Evolutionary conservation across 345 rosid species (phyloP).

Genomic region (Moringa oleifera): DNA sequence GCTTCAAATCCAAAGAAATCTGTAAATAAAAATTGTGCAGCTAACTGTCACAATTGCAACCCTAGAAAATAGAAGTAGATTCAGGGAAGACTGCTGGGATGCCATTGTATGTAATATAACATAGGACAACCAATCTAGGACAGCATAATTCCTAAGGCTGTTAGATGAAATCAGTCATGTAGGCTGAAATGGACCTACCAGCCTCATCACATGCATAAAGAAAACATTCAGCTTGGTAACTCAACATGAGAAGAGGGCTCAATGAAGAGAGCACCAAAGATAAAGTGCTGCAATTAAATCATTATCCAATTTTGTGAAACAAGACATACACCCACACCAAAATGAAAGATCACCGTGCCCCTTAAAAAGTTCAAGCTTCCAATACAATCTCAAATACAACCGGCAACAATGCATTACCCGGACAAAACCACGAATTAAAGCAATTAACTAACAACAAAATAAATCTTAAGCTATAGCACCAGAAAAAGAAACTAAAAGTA

Average conservation of each 20-base stretch:
- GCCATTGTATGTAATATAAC: too few relatives aligned
- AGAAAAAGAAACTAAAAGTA: background rate
- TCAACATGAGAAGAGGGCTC: background rate
- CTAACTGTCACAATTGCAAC: too few relatives aligned
- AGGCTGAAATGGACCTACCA: background rate
- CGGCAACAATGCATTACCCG: background rate
- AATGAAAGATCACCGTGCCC: background rate
- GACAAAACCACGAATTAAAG: background rate
- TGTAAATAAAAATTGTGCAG: too few relatives aligned
- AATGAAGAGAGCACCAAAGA: background rate
- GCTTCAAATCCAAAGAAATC: too few relatives aligned
- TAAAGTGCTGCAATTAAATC: too few relatives aligned
- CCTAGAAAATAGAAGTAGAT: too few relatives aligned
- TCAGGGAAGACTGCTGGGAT: background rate
- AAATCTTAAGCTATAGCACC: background rate
- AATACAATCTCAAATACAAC: background rate
- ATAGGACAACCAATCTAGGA: background rate
- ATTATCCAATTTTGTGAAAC: too few relatives aligned
- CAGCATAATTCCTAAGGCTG: background rate
- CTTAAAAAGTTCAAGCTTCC: background rate
- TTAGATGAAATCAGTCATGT: background rate
- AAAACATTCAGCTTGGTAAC: background rate
- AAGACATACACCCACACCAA: background rate
- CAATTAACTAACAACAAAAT: background rate
- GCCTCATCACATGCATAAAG: background rate